A percentile compares a stretch with the other conserved stretches of the same genome.
Conservation (phyloP, 805 yeast species). For the Clavispora fructus region DNA sequence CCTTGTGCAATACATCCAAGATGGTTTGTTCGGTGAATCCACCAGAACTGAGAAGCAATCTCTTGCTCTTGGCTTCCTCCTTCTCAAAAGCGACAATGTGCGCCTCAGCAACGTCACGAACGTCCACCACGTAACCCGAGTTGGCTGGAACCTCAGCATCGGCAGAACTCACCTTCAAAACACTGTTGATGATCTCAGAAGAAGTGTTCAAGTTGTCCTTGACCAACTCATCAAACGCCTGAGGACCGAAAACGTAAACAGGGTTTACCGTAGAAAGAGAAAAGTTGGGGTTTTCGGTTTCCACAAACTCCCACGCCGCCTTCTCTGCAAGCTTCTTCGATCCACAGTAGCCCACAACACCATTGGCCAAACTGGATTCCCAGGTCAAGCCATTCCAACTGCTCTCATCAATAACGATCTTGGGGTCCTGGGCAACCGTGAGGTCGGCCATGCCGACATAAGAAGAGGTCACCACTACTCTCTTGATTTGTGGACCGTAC, state of each 20-base stretch:
- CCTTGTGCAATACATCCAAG: conserved; percentile 32
- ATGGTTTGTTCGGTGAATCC: conserved; percentile 31
- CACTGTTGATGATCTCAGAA: conserved; percentile 3
- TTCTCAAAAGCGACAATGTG: conserved; percentile 16
- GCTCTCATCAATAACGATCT: conserved; percentile 10
- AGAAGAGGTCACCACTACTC: too few relatives aligned
- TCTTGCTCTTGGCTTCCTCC: conserved; percentile 13
- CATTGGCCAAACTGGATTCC: conserved; percentile 30
- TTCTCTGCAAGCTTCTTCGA: conserved; percentile 7
- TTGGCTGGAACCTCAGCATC: background rate
- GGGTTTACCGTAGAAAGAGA: conserved; percentile 40
- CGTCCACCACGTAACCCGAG: conserved; percentile 10
- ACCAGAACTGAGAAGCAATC: conserved; percentile 23
- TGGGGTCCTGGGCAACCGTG: conserved; percentile 24
- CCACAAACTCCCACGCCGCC: conserved; percentile 47
- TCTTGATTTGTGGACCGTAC: too few relatives aligned
- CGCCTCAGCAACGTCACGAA: conserved; percentile 19
- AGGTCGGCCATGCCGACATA: conserved; percentile 16
- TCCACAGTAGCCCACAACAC: conserved; percentile 3
- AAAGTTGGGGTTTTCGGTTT: too few relatives aligned
- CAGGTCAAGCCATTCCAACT: conserved; percentile 51
- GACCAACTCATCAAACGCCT: conserved; percentile 33
- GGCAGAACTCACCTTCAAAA: conserved; percentile 1
- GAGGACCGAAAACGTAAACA: conserved; percentile 47
- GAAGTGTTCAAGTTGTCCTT: conserved; percentile 24